A percentile compares a stretch with the other conserved stretches of the same genome.
Evolutionary conservation across 352 stramenopile genomes (phyloP).

Genomic region (Pythium graminicola): DNA sequence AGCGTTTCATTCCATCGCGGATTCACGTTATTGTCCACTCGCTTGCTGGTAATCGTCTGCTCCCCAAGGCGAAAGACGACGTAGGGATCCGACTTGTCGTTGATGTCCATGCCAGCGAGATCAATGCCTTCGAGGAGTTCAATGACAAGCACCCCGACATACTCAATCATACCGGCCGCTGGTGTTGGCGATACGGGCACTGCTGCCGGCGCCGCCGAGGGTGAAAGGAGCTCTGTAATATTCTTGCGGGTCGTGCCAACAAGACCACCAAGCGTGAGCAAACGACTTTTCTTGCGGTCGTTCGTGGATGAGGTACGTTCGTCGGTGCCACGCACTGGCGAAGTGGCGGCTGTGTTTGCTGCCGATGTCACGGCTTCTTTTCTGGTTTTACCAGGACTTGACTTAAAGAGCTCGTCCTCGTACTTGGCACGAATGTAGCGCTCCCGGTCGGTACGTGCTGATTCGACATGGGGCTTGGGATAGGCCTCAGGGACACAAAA

Average conservation of each 20-base stretch:
- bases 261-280: constrained; percentile 10
- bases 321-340: constrained; percentile 10
- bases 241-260: constrained; percentile 12
- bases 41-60: constrained; percentile 60
- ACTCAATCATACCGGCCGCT: constrained; percentile 69
- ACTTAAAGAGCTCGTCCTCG: constrained; percentile 43
- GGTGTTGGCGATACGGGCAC: not conserved
- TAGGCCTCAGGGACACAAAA: constrained; percentile 39
- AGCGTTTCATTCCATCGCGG: constrained; percentile 64
- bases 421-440: constrained; percentile 77
- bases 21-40: constrained; percentile 62
- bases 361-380: constrained; percentile 11
- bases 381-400: constrained; percentile 9
- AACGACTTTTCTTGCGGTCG: constrained; percentile 19
- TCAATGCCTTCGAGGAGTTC: constrained; percentile 56
- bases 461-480: constrained; percentile 43
- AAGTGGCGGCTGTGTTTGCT: constrained; percentile 37
- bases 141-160: constrained; percentile 71
- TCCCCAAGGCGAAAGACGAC: constrained; percentile 67
- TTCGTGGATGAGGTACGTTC: not conserved
- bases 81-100: constrained; percentile 75
- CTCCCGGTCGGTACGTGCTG: constrained; percentile 45
- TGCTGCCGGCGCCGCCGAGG: not conserved
- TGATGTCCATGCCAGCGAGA: constrained; percentile 67
- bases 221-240: constrained; percentile 11